Conservation (phyloP, 1,284 basidiomycete genomes). For the Pseudozyma hubeiensis region DNA sequence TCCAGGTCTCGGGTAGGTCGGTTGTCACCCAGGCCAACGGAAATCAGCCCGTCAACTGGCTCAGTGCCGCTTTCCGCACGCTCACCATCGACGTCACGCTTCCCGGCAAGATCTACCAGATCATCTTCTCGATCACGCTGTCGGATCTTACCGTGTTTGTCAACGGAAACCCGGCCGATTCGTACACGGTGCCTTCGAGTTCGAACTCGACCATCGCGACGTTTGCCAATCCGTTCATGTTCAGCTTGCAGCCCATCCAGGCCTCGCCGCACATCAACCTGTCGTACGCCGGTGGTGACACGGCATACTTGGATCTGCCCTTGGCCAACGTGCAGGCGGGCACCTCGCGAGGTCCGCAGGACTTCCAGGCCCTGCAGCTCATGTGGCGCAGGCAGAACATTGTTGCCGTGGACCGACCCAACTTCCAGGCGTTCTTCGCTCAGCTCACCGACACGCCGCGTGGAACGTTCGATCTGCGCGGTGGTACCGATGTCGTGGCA, state of each 20-base stretch:
- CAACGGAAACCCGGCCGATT: slow-evolving; percentile 62
- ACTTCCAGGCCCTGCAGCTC: slow-evolving; percentile 73
- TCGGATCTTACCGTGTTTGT: slow-evolving; percentile 75
- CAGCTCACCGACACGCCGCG: slow-evolving; percentile 74
- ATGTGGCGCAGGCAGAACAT: slow-evolving; percentile 72
- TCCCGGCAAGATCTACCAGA: slow-evolving; percentile 76
- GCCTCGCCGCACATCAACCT: slow-evolving; percentile 75
- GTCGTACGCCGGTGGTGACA: slow-evolving; percentile 72
- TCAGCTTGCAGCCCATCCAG: slow-evolving; percentile 77
- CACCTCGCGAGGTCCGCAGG: slow-evolving; percentile 78
- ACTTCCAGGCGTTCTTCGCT: slow-evolving; percentile 75
- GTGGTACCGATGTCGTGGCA: slow-evolving; percentile 76
- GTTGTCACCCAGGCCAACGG: slow-evolving; percentile 72
- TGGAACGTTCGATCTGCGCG: slow-evolving; percentile 73
- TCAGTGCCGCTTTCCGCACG: slow-evolving; percentile 79
- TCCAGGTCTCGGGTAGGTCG: slow-evolving; percentile 75
- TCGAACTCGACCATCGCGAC: slow-evolving; percentile 74
- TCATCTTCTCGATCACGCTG: slow-evolving; percentile 78
- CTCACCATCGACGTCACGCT: slow-evolving; percentile 76
- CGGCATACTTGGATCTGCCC: slow-evolving; percentile 76
- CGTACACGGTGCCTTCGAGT: slow-evolving; percentile 51
- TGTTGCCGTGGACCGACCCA: slow-evolving; percentile 73
- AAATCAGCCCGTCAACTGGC: slow-evolving; percentile 75
- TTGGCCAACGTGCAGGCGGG: slow-evolving; percentile 72
- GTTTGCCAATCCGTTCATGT: slow-evolving; percentile 82